Conservation (phyloP, 1,284 basidiomycete genomes). For the Tilletia setariae region DNA sequence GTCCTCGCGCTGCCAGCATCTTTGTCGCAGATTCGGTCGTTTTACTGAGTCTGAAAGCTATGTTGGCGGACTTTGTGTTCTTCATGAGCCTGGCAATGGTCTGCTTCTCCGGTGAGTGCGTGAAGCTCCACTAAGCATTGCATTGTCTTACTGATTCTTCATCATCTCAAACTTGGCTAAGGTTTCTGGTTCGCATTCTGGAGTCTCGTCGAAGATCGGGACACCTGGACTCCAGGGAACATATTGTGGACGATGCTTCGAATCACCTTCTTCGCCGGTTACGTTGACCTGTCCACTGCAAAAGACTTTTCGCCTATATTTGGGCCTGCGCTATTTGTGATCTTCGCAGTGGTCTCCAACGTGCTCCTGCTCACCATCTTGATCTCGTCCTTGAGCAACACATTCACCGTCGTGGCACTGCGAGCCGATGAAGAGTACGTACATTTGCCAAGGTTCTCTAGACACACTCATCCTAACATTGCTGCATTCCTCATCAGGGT, state of each 20-base stretch:
- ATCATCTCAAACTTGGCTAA: not conserved
- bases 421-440: slow-evolving; percentile 82
- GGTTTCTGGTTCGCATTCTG: slow-evolving; percentile 88
- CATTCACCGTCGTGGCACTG: slow-evolving; percentile 83
- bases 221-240: slow-evolving; percentile 57
- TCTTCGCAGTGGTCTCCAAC: slow-evolving; percentile 60
- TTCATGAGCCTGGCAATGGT: slow-evolving; percentile 74
- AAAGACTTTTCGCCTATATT: slow-evolving; percentile 70
- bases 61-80: slow-evolving; percentile 63
- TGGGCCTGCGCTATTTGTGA: slow-evolving; percentile 77
- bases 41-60: slow-evolving; percentile 62
- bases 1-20: slow-evolving; percentile 54
- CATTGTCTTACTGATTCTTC: not conserved
- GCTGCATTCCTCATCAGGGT: slow-evolving; percentile 59
- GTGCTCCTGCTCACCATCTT: slow-evolving; percentile 70
- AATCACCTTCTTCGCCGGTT: slow-evolving; percentile 60
- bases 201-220: slow-evolving; percentile 62
- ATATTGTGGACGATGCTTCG: slow-evolving; percentile 88
- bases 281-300: slow-evolving; percentile 39
- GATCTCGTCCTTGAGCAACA: slow-evolving; percentile 80
- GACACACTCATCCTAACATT: not conserved
- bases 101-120: slow-evolving; percentile 59
- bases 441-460: slow-evolving; percentile 16
- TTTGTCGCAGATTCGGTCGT: slow-evolving; percentile 56
- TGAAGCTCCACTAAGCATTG: not conserved